Percentiles rank a stretch among this genome's conserved stretches.
phyloP scores from a whole-genome alignment of 2,329 filamentous ascomycete species.

The Tolypocladium ophioglossoides region DNA sequence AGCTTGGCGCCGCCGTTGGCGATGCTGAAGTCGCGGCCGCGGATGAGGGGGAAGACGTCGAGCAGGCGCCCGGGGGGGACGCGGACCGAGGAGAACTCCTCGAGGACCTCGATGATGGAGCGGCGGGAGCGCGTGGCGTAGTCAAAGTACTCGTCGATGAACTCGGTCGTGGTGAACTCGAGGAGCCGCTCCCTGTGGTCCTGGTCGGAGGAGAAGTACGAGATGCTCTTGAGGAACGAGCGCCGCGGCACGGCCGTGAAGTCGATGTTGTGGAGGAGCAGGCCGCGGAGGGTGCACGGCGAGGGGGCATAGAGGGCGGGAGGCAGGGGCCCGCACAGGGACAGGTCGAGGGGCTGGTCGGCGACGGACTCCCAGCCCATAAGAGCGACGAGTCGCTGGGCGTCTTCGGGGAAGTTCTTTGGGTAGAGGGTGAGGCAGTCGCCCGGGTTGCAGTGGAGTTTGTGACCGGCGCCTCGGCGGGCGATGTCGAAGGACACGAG shows the following conservation, averaged over 20 bases:
- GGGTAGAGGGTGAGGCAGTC: conserved; percentile 76
- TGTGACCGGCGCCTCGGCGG: conserved; percentile 6
- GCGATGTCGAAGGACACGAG: conserved; percentile 53
- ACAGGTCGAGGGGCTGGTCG: conserved; percentile 54
- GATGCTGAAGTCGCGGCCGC: conserved; percentile 90
- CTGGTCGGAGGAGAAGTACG: conserved; percentile 60
- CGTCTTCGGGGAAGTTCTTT: conserved; percentile 76
- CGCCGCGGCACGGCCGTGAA: conserved; percentile 82
- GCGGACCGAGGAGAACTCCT: conserved; percentile 78
- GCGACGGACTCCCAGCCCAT: conserved; percentile 72
- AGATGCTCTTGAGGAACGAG: conserved; percentile 71
- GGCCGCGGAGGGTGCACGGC: conserved; percentile 54
- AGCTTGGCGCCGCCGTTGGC: conserved; percentile 54
- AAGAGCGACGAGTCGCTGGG: conserved; percentile 63
- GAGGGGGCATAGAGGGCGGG: conserved; percentile 25
- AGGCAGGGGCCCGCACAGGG: conserved; percentile 19
- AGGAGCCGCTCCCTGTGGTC: conserved; percentile 71
- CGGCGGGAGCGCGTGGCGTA: conserved; percentile 86
- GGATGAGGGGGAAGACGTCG: conserved; percentile 67
- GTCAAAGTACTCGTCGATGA: conserved; percentile 87
- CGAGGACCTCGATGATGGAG: conserved; percentile 83
- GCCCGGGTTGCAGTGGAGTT: conserved; percentile 49
- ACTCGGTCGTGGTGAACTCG: conserved; percentile 72
- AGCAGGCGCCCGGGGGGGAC: conserved; percentile 66
- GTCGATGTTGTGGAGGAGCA: conserved; percentile 78